phyloP scores from a whole-genome alignment of 495 filamentous ascomycete species.

The Aspergillus sparsus region DNA sequence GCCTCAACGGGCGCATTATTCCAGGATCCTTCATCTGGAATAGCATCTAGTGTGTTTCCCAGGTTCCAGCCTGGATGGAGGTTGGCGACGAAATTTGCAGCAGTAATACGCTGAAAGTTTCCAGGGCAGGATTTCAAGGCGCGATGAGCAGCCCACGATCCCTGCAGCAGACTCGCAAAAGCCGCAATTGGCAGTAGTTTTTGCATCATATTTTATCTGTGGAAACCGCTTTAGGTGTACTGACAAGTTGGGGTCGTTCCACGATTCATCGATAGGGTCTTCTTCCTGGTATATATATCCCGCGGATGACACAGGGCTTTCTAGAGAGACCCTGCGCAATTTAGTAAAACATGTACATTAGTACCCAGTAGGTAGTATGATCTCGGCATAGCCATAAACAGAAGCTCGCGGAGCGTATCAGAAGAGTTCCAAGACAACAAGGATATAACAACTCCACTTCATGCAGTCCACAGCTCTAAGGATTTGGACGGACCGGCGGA shows the following conservation, averaged over 20 bases:
- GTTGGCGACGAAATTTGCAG: constrained; percentile 34
- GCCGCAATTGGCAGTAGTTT: constrained; percentile 12
- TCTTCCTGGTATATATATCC: constrained; percentile 2
- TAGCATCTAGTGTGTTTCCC: constrained; percentile 59
- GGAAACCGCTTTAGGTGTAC: neutral
- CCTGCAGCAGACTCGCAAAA: constrained; percentile 16
- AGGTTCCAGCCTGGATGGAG: constrained; percentile 49
- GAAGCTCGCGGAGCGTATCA: neutral
- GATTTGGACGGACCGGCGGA: neutral
- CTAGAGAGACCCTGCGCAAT: neutral
- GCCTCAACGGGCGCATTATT: constrained; percentile 52
- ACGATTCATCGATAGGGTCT: neutral
- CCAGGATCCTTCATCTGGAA: constrained; percentile 60
- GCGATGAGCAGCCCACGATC: constrained; percentile 16
- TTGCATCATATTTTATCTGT: constrained; percentile 5
- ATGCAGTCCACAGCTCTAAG: no score
- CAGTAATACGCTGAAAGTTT: constrained; percentile 40
- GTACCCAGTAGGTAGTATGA: neutral
- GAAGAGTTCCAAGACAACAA: neutral
- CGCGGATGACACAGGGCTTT: neutral
- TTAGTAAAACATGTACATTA: neutral
- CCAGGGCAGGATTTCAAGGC: constrained; percentile 40
- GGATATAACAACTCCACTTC: no score
- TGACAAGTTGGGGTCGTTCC: neutral
- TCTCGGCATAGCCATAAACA: neutral